Percentiles rank a stretch among this genome's conserved stretches.
phyloP scores from a whole-genome alignment of 352 stramenopile species.

The Globisporangium nagaii region DNA sequence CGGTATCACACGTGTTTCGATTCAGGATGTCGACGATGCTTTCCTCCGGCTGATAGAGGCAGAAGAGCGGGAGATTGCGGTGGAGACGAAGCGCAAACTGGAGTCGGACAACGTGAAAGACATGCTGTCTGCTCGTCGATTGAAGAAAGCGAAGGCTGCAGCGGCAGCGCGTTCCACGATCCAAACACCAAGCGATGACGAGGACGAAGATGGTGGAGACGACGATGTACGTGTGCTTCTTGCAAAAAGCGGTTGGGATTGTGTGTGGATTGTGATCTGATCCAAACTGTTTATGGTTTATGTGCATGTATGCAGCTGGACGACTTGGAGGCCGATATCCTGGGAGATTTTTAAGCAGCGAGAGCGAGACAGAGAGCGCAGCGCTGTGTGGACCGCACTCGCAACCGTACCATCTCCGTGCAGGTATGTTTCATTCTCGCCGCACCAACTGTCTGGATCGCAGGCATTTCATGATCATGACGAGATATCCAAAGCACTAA shows the following conservation, averaged over 20 bases:
- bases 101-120: conserved; percentile 48
- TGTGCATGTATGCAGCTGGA: conserved; percentile 36
- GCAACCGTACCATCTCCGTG: not conserved
- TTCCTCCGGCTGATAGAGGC: conserved; percentile 73
- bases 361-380: not conserved
- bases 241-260: not conserved
- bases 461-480: no score
- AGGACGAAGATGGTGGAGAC: conserved; percentile 33
- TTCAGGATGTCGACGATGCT: conserved; percentile 67
- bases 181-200: conserved; percentile 13
- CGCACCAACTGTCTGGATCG: no score
- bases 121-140: conserved; percentile 44
- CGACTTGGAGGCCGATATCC: conserved; percentile 71
- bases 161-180: not conserved
- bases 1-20: not conserved
- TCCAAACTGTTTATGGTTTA: conserved; percentile 3
- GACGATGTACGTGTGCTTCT: conserved; percentile 15
- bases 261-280: not conserved
- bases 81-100: conserved; percentile 54
- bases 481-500: no score
- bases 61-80: conserved; percentile 59
- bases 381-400: not conserved
- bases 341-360: conserved; percentile 47
- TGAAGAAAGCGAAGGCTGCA: conserved; percentile 18
- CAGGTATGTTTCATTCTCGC: no score